Percentiles rank a stretch among this genome's conserved stretches.
These are phyloP conservation scores for Alternaria consortialis DNA, from an alignment of 2,329 filamentous ascomycete genomes.

Conservation along the genomic window DNA sequence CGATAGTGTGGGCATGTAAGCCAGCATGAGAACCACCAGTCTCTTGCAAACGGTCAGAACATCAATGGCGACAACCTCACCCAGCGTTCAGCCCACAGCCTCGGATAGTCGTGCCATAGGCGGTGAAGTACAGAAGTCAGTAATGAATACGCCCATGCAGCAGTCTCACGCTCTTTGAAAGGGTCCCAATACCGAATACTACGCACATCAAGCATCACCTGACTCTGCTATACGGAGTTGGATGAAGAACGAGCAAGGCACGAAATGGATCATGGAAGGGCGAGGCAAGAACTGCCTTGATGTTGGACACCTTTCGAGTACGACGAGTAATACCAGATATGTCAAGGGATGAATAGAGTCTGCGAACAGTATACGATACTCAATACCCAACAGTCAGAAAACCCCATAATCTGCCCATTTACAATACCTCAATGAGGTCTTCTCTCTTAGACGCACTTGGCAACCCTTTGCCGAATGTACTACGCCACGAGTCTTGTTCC, in stretches of 20 bases:
- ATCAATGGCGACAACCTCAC: not conserved
- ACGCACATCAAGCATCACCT: not conserved
- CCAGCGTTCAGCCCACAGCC: not conserved
- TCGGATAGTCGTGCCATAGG: not conserved
- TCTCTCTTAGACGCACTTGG: no score
- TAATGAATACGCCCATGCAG: no score
- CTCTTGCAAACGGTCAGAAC: not conserved
- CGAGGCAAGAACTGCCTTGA: conserved; percentile 1
- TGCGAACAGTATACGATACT: no score
- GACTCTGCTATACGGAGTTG: not conserved
- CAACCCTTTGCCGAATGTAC: no score
- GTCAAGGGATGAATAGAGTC: no score
- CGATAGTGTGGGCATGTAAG: not conserved
- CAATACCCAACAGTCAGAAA: no score
- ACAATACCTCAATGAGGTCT: not conserved
- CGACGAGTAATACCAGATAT: no score
- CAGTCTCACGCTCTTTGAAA: not conserved
- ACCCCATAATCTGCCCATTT: no score
- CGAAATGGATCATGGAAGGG: not conserved
- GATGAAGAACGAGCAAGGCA: not conserved
- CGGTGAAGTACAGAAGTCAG: not conserved
- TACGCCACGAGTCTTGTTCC: no score
- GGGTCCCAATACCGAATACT: not conserved
- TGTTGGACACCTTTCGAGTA: not conserved
- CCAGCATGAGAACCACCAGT: not conserved